Conservation (phyloP, 345 rosid genomes). For the Salix suchowensis region DNA sequence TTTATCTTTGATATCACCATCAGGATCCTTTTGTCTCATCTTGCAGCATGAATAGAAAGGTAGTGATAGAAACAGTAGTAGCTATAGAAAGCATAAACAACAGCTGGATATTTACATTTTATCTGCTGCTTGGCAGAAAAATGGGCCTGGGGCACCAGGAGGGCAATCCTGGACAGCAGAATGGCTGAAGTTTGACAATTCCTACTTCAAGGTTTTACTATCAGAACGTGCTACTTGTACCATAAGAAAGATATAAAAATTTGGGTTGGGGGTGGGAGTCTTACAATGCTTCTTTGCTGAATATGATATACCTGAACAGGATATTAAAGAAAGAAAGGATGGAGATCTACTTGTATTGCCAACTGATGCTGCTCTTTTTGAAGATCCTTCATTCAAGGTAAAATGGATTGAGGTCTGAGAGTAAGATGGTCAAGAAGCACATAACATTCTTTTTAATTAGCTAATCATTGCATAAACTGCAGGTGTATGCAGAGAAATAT, state of each 20-base stretch:
- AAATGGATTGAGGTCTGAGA: conserved; percentile 4
- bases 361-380: conserved; percentile 84
- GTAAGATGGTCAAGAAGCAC: not conserved
- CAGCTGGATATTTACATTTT: conserved; percentile 10
- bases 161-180: conserved; percentile 96
- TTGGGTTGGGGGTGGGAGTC: not conserved
- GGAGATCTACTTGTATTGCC: conserved; percentile 85
- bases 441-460: not conserved
- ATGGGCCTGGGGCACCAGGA: conserved; percentile 95
- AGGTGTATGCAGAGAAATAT: conserved; percentile 90
- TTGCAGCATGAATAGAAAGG: not conserved
- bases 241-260: not conserved
- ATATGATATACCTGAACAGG: conserved; percentile 38
- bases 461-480: conserved; percentile 19
- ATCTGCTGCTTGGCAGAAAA: conserved; percentile 51
- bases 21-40: not conserved
- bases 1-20: not conserved
- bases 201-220: conserved; percentile 81
- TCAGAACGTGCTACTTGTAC: conserved; percentile 9
- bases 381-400: conserved; percentile 93
- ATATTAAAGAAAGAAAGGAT: conserved; percentile 67
- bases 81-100: not conserved
- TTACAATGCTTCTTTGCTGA: conserved; percentile 13
- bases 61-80: not conserved
- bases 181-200: conserved; percentile 95